Evolutionary conservation across 768 basidiomycete genomes (phyloP).

Genomic region (Amanita jacksonii): DNA sequence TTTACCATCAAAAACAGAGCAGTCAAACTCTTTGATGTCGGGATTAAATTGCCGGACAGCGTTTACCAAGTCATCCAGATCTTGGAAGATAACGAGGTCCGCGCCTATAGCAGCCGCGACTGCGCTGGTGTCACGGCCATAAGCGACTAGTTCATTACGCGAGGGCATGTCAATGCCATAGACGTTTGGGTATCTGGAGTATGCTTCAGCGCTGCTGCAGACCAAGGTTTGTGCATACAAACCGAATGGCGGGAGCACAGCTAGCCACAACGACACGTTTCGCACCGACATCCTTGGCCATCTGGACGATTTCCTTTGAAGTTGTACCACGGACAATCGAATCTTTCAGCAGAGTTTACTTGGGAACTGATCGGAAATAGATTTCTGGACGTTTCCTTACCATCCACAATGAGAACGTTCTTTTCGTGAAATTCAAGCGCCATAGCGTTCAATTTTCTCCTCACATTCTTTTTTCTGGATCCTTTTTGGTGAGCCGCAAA

Average conservation of each 20-base stretch:
- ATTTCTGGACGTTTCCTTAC: slow-evolving; percentile 29
- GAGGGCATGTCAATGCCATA: slow-evolving; percentile 99
- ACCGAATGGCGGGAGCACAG: slow-evolving; percentile 95
- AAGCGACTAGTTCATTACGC: slow-evolving; percentile 84
- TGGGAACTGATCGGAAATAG: no score
- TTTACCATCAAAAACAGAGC: slow-evolving; percentile 95
- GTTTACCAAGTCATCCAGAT: slow-evolving; percentile 74
- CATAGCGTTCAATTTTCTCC: slow-evolving; percentile 96
- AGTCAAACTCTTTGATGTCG: slow-evolving; percentile 72
- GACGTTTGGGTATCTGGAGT: slow-evolving; percentile 76
- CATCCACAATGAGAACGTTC: slow-evolving; percentile 93
- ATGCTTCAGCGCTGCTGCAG: slow-evolving; percentile 4
- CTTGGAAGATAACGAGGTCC: slow-evolving; percentile 94
- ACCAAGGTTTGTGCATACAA: slow-evolving; percentile 9
- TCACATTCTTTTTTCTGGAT: slow-evolving; percentile 80
- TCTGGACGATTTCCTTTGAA: slow-evolving; percentile 96
- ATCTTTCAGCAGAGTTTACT: no score
- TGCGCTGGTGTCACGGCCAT: slow-evolving; percentile 58
- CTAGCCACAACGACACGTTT: slow-evolving; percentile 94
- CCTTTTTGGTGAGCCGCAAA: not conserved
- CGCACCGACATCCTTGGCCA: slow-evolving; percentile 98
- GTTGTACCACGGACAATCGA: slow-evolving; percentile 98
- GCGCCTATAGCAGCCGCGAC: slow-evolving; percentile 84
- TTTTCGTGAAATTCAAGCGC: slow-evolving; percentile 90
- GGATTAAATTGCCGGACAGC: slow-evolving; percentile 85